phyloP scores from a whole-genome alignment of 2,329 filamentous ascomycete species.

The Neonectria ditissima region DNA sequence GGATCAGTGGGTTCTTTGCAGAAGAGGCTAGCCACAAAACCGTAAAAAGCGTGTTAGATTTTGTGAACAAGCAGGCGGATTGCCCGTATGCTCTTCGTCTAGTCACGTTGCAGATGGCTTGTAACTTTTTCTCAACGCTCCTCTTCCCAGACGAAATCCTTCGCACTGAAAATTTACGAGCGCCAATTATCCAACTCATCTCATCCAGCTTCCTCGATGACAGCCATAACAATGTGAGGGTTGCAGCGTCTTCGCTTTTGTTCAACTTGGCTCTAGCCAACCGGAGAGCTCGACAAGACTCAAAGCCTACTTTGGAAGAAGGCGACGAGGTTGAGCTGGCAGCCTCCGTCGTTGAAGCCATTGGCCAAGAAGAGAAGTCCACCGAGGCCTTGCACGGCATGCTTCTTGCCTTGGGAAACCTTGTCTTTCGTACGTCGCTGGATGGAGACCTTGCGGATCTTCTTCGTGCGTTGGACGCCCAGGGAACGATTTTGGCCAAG shows the following conservation, averaged over 20 bases:
- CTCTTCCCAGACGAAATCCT: slow-evolving; percentile 77
- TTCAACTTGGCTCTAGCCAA: slow-evolving; percentile 84
- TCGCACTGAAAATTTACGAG: slow-evolving; percentile 61
- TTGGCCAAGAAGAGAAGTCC: slow-evolving; percentile 69
- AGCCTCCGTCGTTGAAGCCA: slow-evolving; percentile 83
- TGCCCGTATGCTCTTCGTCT: slow-evolving; percentile 87
- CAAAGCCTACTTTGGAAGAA: slow-evolving; percentile 71
- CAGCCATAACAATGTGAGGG: slow-evolving; percentile 77
- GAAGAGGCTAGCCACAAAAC: slow-evolving; percentile 77
- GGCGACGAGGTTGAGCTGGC: slow-evolving; percentile 83
- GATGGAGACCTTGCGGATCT: slow-evolving; percentile 84
- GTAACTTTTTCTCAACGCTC: slow-evolving; percentile 84
- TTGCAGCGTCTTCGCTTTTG: slow-evolving; percentile 83
- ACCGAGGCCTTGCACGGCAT: slow-evolving; percentile 81
- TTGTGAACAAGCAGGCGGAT: slow-evolving; percentile 65
- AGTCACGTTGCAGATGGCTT: slow-evolving; percentile 83
- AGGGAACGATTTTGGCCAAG: slow-evolving; percentile 71
- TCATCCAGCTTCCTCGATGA: slow-evolving; percentile 84
- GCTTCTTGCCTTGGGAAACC: slow-evolving; percentile 78
- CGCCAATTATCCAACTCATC: slow-evolving; percentile 74
- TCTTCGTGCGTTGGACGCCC: slow-evolving; percentile 81
- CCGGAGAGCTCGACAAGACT: slow-evolving; percentile 71
- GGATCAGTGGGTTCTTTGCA: slow-evolving; percentile 84
- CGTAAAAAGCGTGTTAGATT: slow-evolving; percentile 69
- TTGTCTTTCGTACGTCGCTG: slow-evolving; percentile 77